Evolutionary conservation across 306 rosid species (phyloP).

Genomic region (Prunus persica): Prunus_persica_NCBIv2 NC_034009.1:35531501-35532000

Average conservation of each 20-base stretch:
- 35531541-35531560: conserved; percentile 34
- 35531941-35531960: conserved; percentile 65
- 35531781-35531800: conserved; percentile 4
- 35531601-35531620: conserved; percentile 62
- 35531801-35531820: background rate
- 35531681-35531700: conserved; percentile 56
- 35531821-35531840: background rate
- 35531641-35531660: conserved; percentile 46
- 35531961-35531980: conserved; percentile 61
- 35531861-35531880: background rate
- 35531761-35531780: conserved; percentile 54
- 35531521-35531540: conserved; percentile 18
- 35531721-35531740: conserved; percentile 69
- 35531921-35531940: conserved; percentile 51
- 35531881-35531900: conserved; percentile 51
- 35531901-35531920: conserved; percentile 77
- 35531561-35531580: conserved; percentile 84
- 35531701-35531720: conserved; percentile 58
- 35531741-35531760: conserved; percentile 58
- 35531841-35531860: background rate
- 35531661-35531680: conserved; percentile 48
- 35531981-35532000: conserved; percentile 75
- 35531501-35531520: background rate
- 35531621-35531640: conserved; percentile 72
- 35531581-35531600: conserved; percentile 58